Evolutionary conservation across 2,329 filamentous ascomycete genomes (phyloP).

Genomic region (Coniochaeta sp.): DNA sequence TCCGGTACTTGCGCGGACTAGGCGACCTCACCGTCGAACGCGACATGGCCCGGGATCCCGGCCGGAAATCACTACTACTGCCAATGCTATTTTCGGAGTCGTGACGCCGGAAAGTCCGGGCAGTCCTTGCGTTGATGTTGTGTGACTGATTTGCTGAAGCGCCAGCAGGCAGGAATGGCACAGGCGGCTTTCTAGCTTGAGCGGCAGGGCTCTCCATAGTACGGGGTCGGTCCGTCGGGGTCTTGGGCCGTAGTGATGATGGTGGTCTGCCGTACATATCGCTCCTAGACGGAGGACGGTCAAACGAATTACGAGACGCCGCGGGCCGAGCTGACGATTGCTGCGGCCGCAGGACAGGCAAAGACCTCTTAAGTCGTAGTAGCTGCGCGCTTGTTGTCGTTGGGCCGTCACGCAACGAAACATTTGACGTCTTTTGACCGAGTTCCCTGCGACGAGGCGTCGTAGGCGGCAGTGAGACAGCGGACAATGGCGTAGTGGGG

Average conservation of each 20-base stretch:
- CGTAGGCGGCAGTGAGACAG: slow-evolving; percentile 43
- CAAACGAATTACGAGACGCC: slow-evolving; percentile 33
- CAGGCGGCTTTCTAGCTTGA: slow-evolving; percentile 50
- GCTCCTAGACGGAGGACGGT: slow-evolving; percentile 53
- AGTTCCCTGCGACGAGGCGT: slow-evolving; percentile 57
- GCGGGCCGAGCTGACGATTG: slow-evolving; percentile 43
- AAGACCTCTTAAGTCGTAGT: slow-evolving; percentile 57
- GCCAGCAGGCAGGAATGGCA: slow-evolving; percentile 76
- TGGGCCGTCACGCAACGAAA: slow-evolving; percentile 49
- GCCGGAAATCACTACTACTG: slow-evolving; percentile 50
- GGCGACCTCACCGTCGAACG: slow-evolving; percentile 53
- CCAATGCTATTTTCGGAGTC: slow-evolving; percentile 73
- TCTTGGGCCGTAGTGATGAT: slow-evolving; percentile 56
- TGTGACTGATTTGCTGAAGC: slow-evolving; percentile 56
- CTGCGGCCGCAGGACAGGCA: slow-evolving; percentile 49
- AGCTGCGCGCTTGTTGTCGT: slow-evolving; percentile 61
- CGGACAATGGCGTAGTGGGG: slow-evolving; percentile 50
- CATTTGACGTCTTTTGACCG: slow-evolving; percentile 44
- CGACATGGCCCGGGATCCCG: slow-evolving; percentile 49
- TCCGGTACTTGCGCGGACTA: slow-evolving; percentile 45
- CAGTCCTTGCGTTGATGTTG: slow-evolving; percentile 64
- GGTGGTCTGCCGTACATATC: slow-evolving; percentile 40
- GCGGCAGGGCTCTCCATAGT: slow-evolving; percentile 44
- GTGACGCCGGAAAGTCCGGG: slow-evolving; percentile 68
- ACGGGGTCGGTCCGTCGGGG: slow-evolving; percentile 58